Base-by-base conservation (phyloP, 108 stramenopile species). In the Aurantiochytrium sp. region DNA sequence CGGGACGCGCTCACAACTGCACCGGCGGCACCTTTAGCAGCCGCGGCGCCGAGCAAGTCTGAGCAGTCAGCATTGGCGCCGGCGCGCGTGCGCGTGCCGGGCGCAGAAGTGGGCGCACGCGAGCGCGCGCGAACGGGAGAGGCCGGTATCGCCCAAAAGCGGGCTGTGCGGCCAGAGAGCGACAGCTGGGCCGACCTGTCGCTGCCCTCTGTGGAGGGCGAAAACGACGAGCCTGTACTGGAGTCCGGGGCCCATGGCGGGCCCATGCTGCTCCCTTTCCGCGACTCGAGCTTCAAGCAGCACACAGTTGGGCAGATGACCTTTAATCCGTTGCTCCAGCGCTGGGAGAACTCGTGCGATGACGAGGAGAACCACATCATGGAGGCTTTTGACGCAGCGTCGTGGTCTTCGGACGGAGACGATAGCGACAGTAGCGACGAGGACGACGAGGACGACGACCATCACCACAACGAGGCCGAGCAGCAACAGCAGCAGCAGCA, bases 201-300 rank as follows among this genome's bases (percentile, higher is more conserved):
- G 32, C 34, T 65, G 10, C 59, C 59, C 27, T 65, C 59, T 15
- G 59, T 65, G 1, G 59, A 65, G 19, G 59, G 59, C 32, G 59
- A 65, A 27, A 27, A 65, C 34, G 59, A 65, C 19, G 59, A 65
- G 34, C 59, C 59, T 30, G 59, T 65, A 19, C 34, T 65, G 22
- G 59, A 65, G 34, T 65, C 59, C 1, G 59, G 59, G 34, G 34
- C 34, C 32, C 59, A 81, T 24, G 42, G 1, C 42, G 73, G 73
- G 24, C 73, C 73, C 17, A 48, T 81, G 39, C 73, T 81, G n/a
- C 45, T 81, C 8, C 73, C 73, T 17, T 81, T 81, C 32, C 73
- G 73, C 39, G 73, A 81, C 30, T 81, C 73, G 73, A 81, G 73
- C 73, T 81, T 81, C 45, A 81, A 81, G 73, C 39, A 81, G 42